phyloP scores from a whole-genome alignment of 768 basidiomycete genomes.

The Leccinum aurantiacum region DNA sequence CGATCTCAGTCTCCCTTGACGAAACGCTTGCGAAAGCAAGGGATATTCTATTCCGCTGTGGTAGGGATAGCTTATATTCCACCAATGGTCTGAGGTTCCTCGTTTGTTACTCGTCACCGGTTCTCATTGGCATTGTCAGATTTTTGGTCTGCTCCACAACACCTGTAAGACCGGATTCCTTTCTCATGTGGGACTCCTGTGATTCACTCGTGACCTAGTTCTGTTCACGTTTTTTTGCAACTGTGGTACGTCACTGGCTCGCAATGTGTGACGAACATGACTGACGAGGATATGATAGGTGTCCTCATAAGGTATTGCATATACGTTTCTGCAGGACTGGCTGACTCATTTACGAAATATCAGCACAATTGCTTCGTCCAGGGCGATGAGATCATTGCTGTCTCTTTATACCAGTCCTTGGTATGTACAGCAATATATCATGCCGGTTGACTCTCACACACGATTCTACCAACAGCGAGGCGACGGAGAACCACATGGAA shows the following conservation, averaged over 20 bases:
- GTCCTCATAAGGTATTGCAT: conserved; percentile 11
- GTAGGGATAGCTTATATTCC: conserved; percentile 18
- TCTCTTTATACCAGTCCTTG: not conserved
- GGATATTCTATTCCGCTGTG: conserved; percentile 15
- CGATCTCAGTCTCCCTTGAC: conserved; percentile 13
- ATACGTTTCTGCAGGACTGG: not conserved
- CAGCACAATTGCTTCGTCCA: conserved; percentile 13
- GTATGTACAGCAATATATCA: conserved; percentile 12
- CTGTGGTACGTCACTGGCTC: conserved; percentile 7
- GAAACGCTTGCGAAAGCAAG: conserved; percentile 20
- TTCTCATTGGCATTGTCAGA: conserved; percentile 8
- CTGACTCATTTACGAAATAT: not conserved
- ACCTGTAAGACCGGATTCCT: conserved; percentile 6
- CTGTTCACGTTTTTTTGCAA: not conserved
- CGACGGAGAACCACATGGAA: not conserved
- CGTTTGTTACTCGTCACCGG: too few relatives aligned
- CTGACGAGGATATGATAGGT: conserved; percentile 10
- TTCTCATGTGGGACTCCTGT: not conserved
- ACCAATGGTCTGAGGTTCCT: conserved; percentile 1
- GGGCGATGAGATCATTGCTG: conserved; percentile 14
- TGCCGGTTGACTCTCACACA: not conserved
- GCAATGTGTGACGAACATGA: not conserved
- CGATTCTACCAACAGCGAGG: not conserved
- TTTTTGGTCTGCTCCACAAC: conserved; percentile 1
- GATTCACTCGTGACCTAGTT: conserved; percentile 1